A percentile compares a stretch with the other conserved stretches of the same genome.
These are phyloP conservation scores for Diaporthe caulivora DNA, from an alignment of 2,329 filamentous ascomycete genomes.

Conservation along the genomic window DNA sequence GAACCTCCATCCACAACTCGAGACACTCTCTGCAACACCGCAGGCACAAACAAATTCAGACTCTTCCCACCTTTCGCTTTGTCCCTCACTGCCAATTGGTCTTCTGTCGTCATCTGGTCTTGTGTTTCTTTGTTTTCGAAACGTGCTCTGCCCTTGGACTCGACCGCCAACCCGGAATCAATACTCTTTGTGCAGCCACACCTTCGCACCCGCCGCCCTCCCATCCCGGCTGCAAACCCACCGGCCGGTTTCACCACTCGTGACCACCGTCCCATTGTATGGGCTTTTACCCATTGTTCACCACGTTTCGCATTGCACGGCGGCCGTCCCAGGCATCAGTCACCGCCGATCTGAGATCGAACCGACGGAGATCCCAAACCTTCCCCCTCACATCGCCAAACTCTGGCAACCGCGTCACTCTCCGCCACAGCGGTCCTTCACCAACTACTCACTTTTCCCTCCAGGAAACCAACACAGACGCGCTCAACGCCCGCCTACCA, in stretches of 20 bases:
- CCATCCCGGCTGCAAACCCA: slow-evolving; percentile 27
- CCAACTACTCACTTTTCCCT: neutral
- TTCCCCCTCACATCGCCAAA: slow-evolving; percentile 24
- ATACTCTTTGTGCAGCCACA: slow-evolving; percentile 18
- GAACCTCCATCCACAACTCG: slow-evolving; percentile 48
- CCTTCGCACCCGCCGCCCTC: slow-evolving; percentile 3
- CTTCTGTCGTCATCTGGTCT: slow-evolving; percentile 20
- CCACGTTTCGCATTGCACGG: slow-evolving; percentile 23
- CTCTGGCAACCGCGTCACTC: slow-evolving; percentile 4
- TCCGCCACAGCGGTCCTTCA: neutral
- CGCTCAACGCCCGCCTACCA: neutral
- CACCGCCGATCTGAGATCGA: slow-evolving; percentile 27
- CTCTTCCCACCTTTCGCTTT: slow-evolving; percentile 19
- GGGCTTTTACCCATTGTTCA: slow-evolving; percentile 13
- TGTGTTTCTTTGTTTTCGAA: slow-evolving; percentile 24
- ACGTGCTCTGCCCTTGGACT: slow-evolving; percentile 22
- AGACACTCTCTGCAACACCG: slow-evolving; percentile 56
- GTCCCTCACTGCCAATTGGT: slow-evolving; percentile 26
- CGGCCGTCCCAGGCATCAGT: slow-evolving; percentile 31
- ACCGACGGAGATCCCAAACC: slow-evolving; percentile 22
- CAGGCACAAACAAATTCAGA: slow-evolving; percentile 28
- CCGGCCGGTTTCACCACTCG: slow-evolving; percentile 32
- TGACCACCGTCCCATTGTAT: slow-evolving; percentile 31
- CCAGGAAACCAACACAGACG: neutral
- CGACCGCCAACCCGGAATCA: slow-evolving; percentile 27